A percentile compares a stretch with the other conserved stretches of the same genome.
Conservation (phyloP, 768 basidiomycete species). For the Daedaleopsis sinensis region DNA sequence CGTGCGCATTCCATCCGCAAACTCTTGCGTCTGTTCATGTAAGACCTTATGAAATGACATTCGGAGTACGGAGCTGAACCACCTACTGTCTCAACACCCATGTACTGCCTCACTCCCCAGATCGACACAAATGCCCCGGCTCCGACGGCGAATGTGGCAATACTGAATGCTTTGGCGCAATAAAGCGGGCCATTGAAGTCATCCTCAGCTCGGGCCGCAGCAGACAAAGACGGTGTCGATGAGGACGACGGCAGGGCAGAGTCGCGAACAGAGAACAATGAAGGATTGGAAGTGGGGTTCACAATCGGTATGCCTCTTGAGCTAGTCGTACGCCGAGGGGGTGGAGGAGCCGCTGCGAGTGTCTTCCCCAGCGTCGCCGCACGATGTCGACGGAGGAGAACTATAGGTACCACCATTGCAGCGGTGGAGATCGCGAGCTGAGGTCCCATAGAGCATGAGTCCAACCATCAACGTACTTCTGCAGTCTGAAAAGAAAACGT, state of each 20-base stretch:
- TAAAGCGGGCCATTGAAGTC: constrained; percentile 55
- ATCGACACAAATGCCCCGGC: constrained; percentile 48
- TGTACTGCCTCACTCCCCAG: constrained; percentile 50
- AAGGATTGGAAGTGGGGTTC: constrained; percentile 3
- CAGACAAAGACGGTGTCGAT: neutral
- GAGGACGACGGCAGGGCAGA: neutral
- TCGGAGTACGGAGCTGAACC: neutral
- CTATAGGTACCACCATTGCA: constrained; percentile 33
- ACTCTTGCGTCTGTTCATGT: constrained; percentile 52
- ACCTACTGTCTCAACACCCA: constrained; percentile 62
- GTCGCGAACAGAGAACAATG: neutral
- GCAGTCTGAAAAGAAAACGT: constrained; percentile 1
- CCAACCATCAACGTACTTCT: neutral
- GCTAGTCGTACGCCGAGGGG: constrained; percentile 14
- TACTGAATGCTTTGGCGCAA: constrained; percentile 63
- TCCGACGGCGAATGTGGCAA: constrained; percentile 64
- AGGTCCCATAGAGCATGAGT: neutral
- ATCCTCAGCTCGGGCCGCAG: constrained; percentile 25
- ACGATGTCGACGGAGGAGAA: constrained; percentile 32
- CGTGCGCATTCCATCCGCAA: constrained; percentile 58
- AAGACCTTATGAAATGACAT: constrained; percentile 3
- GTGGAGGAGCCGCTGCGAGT: constrained; percentile 24
- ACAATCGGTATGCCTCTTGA: constrained; percentile 2
- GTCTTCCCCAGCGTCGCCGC: constrained; percentile 12
- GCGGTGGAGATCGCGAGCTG: constrained; percentile 36